Base-by-base conservation (phyloP, 352 stramenopile genomes). In the Saprolegnia diclina region DNA sequence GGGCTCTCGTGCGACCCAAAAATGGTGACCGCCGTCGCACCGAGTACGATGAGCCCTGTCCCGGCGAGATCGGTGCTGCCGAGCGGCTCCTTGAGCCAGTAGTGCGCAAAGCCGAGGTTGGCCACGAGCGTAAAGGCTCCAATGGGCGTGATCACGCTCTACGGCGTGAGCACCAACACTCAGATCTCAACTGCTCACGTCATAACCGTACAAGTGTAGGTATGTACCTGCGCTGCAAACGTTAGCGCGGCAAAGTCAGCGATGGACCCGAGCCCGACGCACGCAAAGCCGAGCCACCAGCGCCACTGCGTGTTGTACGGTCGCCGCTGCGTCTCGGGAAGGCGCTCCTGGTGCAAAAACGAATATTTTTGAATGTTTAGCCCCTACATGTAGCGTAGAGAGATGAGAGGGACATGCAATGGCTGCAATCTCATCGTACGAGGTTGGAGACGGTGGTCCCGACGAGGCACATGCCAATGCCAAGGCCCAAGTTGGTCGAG, bases 361-460 rank as follows among this genome's bases (percentile, higher is more conserved):
- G 82, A 92, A 68, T 89, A 92, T 64, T 95, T 95, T 76, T 95
- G 85, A 55, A 92, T 74, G 66, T 95, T 95, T 14, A 92, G 80
- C 45, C 87, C 87, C 65, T 63, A 22, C 32, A 55, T 4, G 2
- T 18, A 44, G 13, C 18, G 13, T n/a, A 48, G 18, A n/a, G 42
- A n/a, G 13, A 48, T 45, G 42, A 63, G 0, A n/a, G 55, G 29
- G 26, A 59, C 21, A 29, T 29, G 7, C 4, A 5, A 59, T 35
- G 2, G 48, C 4, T 4, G 22, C 48, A 9, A 26, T 32, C n/a
- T 19, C 56, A 35, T 54, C 57, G 57, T 55, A 66, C 57, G 19
- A 66, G 53, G 42, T 66, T 66, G 57, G 57, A 66, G 40, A 66
- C 35, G 29, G 57, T 66, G 6, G 57, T 66, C 37, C 57, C 57